Base-by-base conservation (phyloP, 257 asterid species). In the Orobanche coerulescens region DNA sequence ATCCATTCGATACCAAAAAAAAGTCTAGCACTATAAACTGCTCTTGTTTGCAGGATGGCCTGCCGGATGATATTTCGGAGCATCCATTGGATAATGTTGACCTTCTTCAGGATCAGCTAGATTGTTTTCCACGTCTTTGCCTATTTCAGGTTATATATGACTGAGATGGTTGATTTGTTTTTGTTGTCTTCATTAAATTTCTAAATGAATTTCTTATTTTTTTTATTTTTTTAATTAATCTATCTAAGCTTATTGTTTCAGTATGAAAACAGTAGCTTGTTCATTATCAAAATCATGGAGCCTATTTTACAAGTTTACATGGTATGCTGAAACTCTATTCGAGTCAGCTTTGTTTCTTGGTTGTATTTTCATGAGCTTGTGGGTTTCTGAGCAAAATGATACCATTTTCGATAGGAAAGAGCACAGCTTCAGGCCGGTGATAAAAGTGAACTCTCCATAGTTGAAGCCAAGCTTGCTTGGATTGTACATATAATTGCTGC, bases 51-150 rank as follows among this genome's bases (percentile, higher is more conserved):
- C 75, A 93, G 98, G 82, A 80, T 43, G 97, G 81, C 56, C 67
- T 66, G 48, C 76, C 86, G 13, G 95, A 86, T 67, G 97, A 93
- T 75, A 76, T 84, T 56, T 86, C 97, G 2, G 98, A 89, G 68
- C 88, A 93, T 75, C 95, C 96, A 58, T 84, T 93, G 15, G 98
- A 93, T 73, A 93, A 86, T 71, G 95, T 83, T 61, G 98, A 93
- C 75, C 94, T 93, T 81, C 98, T 93, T 64, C 97, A 93, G 72
- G 98, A 89, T 74, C 97, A 93, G 76, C 87, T 93, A 9, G 98
- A 93, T 75, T 84, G 88, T 74, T 90, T 88, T 83, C 98, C 98
- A 31, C 16, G 74, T 44, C 97, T 93, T 61, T 89, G 97, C 75
- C 78, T 95, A 82, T 93, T 93, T 82, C 87, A 93, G 97, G 98